Percentiles rank a stretch among this genome's conserved stretches.
Evolutionary conservation across 768 basidiomycete genomes (phyloP).

Genomic region (Serendipita sp.): DNA sequence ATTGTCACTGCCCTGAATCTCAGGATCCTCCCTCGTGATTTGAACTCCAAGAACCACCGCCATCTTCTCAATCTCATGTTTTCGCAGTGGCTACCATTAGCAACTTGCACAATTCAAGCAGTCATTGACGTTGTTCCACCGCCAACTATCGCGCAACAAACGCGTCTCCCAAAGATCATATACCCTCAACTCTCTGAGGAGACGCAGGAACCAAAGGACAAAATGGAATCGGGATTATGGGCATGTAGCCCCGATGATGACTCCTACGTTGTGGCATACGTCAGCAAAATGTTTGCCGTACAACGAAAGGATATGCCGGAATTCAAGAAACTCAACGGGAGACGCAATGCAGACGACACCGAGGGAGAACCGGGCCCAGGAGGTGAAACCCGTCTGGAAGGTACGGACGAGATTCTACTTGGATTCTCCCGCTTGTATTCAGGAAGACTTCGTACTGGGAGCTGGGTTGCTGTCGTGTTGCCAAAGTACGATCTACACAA

Average conservation of each 20-base stretch:
- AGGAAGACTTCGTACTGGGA: constrained; percentile 56
- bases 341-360: constrained; percentile 68
- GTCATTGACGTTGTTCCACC: constrained; percentile 90
- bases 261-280: constrained; percentile 64
- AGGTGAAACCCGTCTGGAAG: constrained; percentile 14
- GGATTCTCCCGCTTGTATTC: constrained; percentile 93
- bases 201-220: constrained; percentile 48
- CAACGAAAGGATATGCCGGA: constrained; percentile 68
- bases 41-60: constrained; percentile 81
- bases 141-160: constrained; percentile 64
- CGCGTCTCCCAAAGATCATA: constrained; percentile 80
- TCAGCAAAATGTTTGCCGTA: constrained; percentile 98
- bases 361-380: constrained; percentile 16
- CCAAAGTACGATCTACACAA: constrained; percentile 70
- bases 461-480: constrained; percentile 53
- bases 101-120: constrained; percentile 81
- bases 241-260: constrained; percentile 41
- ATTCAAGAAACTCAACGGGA: constrained; percentile 66
- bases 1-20: constrained; percentile 71
- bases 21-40: constrained; percentile 73
- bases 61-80: constrained; percentile 75
- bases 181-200: constrained; percentile 60
- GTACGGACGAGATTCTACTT: constrained; percentile 50
- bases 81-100: constrained; percentile 91
- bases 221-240: constrained; percentile 74